Evolutionary conservation across 2,329 filamentous ascomycete species (phyloP), one percentile per base, ranked within the genome.

Genomic region (Penicillium sp.): DNA sequence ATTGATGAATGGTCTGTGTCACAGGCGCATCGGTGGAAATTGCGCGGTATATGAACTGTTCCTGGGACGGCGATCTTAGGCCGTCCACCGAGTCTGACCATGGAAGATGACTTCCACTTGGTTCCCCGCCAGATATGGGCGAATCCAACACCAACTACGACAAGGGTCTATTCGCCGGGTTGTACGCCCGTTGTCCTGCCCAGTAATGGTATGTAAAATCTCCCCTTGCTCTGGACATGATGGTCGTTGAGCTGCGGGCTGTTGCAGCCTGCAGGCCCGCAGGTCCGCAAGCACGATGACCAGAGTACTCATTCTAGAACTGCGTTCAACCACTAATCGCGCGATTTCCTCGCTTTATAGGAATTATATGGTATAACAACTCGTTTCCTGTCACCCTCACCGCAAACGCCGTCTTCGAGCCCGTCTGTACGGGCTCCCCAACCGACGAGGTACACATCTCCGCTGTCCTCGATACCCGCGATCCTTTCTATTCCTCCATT

Each of bases 401-500:
- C 4, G 70, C 76, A 47, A 76, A 80, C 68, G 79, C 78, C 35
- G 68, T 80, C 32, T 83, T 78, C 55, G 74, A 75, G 55, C 79
- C 79, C 9, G 61, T 74, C 46, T 82, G 80, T 62, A 79, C 78
- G 11, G 73, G 71, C 35, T 65, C 69, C 10, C 63, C 70, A 41
- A 65, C 62, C 6, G 57, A 67, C 16, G 63, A 64, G 5, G 60
- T 62, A 39, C 67, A 76, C 53, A 72, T 76, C 9, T 76, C 78
- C 39, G 78, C 79, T 56, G 74, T 86, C 59, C 83, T 86, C 56
- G 85, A 91, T 71, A 84, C 90, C 51, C 81, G 84, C 59, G 90
- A 96, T 66, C 91, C 91, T 8, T 99, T 99, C 74, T 96, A 96
- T 74, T 88, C 92, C 51, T 96, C 92, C 35, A 91, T 90, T 18